phyloP scores from a whole-genome alignment of 345 rosid genomes.

The Pistacia atlantica region DNA sequence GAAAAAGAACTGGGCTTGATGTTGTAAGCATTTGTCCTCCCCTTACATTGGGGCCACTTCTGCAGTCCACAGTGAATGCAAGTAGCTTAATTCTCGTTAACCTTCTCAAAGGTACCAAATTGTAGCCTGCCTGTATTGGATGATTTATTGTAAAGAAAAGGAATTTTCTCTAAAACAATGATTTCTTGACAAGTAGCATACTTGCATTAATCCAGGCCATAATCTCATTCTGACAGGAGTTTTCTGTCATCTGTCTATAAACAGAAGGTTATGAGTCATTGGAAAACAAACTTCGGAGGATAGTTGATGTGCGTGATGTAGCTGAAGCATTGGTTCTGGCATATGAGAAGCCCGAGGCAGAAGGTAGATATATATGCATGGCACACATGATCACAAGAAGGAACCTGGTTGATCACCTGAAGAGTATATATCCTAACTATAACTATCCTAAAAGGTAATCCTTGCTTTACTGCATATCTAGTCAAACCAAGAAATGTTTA shows the following conservation, averaged over 20 bases:
- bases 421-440: conserved; percentile 54
- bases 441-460: conserved; percentile 54
- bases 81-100: conserved; percentile 52
- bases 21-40: conserved; percentile 59
- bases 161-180: too few species aligned
- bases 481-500: too few species aligned
- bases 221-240: too few species aligned
- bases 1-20: conserved; percentile 53
- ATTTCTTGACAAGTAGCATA: too few species aligned
- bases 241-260: too few species aligned
- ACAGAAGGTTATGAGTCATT: conserved; percentile 36
- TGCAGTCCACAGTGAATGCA: conserved; percentile 54
- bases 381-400: conserved; percentile 26
- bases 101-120: conserved; percentile 57
- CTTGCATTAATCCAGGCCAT: too few species aligned
- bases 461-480: background rate
- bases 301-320: conserved; percentile 44
- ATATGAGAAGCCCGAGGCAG: conserved; percentile 53
- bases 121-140: too few species aligned
- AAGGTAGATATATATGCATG: conserved; percentile 60
- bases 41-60: conserved; percentile 54
- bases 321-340: conserved; percentile 44
- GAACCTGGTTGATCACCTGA: conserved; percentile 48
- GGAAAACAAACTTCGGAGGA: conserved; percentile 32
- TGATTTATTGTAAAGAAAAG: too few species aligned